These are phyloP conservation scores for Pseudocercospora ulei DNA, from an alignment of 2,329 filamentous ascomycete species.

Conservation along the genomic window DNA sequence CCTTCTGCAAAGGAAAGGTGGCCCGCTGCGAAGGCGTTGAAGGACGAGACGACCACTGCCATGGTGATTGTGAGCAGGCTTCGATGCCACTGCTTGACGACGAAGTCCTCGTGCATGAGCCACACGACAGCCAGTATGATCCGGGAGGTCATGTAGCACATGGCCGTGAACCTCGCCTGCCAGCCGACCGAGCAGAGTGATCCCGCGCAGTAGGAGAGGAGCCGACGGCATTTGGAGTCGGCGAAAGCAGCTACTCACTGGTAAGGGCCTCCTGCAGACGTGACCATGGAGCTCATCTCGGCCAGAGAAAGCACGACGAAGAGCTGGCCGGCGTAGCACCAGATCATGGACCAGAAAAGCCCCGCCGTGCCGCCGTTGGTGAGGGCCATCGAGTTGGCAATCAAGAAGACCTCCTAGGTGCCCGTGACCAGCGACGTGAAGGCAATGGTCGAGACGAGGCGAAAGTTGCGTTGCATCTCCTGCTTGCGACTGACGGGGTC, in stretches of 20 bases:
- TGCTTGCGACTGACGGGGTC: conserved; percentile 15
- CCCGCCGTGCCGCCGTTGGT: conserved; percentile 28
- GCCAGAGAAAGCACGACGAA: conserved; percentile 33
- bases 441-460: conserved; percentile 29
- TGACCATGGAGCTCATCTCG: conserved; percentile 33
- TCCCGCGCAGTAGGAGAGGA: conserved; percentile 40
- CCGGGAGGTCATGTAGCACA: conserved; percentile 40
- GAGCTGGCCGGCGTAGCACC: conserved; percentile 26
- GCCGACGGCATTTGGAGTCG: conserved; percentile 36
- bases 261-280: conserved; percentile 27
- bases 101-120: conserved; percentile 33
- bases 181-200: conserved; percentile 34
- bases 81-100: conserved; percentile 23
- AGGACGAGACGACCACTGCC: conserved; percentile 20
- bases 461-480: conserved; percentile 25
- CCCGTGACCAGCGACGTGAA: conserved; percentile 45
- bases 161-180: conserved; percentile 40
- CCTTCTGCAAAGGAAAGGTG: conserved; percentile 30
- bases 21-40: conserved; percentile 29
- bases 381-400: conserved; percentile 24
- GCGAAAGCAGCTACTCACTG: conserved; percentile 39
- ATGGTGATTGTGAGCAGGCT: conserved; percentile 25
- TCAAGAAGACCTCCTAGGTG: conserved; percentile 43
- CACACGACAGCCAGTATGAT: conserved; percentile 42
- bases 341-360: conserved; percentile 30